A percentile compares a stretch with the other conserved stretches of the same genome.
phyloP scores from a whole-genome alignment of 257 asterid species.

The Capsicum pubescens region DNA sequence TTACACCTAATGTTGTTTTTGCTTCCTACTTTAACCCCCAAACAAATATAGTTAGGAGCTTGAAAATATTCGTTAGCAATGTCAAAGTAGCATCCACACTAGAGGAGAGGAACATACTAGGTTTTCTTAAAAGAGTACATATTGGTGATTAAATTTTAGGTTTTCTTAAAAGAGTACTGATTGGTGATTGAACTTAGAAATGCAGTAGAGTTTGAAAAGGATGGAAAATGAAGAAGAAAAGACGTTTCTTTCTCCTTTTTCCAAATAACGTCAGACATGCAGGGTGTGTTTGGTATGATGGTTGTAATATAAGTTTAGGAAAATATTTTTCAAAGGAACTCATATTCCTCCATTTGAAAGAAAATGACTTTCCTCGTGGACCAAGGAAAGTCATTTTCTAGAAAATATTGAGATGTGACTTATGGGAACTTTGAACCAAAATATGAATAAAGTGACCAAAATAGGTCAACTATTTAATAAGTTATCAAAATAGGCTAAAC shows the following conservation, averaged over 20 bases:
- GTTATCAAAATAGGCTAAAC: too few species aligned
- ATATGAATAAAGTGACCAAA: too few species aligned
- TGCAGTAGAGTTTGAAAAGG: slow-evolving; percentile 23
- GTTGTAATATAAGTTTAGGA: too few species aligned
- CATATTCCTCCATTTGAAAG: too few species aligned
- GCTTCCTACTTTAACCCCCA: neutral
- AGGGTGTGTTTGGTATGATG: too few species aligned
- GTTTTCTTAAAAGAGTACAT: neutral
- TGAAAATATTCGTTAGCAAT: neutral
- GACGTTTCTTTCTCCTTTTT: neutral
- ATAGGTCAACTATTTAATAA: slow-evolving; percentile 21
- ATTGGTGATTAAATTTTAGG: neutral
- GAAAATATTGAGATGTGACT: too few species aligned
- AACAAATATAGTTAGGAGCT: slow-evolving; percentile 25
- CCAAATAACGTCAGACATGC: slow-evolving; percentile 18
- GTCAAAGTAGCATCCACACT: slow-evolving; percentile 14
- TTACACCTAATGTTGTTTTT: neutral
- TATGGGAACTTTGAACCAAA: too few species aligned
- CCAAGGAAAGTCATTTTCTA: too few species aligned
- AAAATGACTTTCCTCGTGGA: too few species aligned
- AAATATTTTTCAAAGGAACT: too few species aligned
- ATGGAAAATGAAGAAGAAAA: neutral
- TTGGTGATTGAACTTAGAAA: slow-evolving; percentile 26
- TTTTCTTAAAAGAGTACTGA: too few species aligned
- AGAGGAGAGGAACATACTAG: neutral